These are phyloP conservation scores for Selaginella tamariscina DNA, from an alignment of 75 land plant species.

Conservation along the genomic window DNA sequence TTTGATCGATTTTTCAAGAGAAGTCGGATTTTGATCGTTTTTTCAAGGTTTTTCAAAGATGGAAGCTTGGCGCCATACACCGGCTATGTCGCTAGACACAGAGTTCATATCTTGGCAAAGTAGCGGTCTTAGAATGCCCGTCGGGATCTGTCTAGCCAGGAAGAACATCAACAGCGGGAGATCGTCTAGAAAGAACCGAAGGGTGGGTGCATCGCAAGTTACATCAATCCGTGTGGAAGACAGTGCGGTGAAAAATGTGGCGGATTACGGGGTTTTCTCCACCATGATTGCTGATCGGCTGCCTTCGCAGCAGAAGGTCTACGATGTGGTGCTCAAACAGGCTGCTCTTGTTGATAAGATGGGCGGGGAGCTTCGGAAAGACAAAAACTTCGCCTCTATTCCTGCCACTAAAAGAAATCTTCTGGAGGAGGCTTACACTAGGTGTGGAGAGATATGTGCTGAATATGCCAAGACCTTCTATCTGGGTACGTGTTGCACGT, in stretches of 20 bases:
- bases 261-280: neutral
- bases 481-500: slow-evolving; percentile 20
- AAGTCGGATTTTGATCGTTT: too few relatives aligned
- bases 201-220: neutral
- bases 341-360: slow-evolving; percentile 49
- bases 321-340: slow-evolving; percentile 68
- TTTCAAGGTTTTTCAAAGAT: too few relatives aligned
- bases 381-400: neutral
- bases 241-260: neutral
- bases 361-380: slow-evolving; percentile 13
- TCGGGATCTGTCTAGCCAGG: too few relatives aligned
- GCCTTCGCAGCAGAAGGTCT: slow-evolving; percentile 33
- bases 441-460: slow-evolving; percentile 44
- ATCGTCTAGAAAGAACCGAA: neutral
- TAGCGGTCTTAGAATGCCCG: too few relatives aligned
- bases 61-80: too few relatives aligned
- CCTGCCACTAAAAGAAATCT: slow-evolving; percentile 19
- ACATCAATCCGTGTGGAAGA: neutral
- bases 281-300: neutral
- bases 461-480: slow-evolving; percentile 43
- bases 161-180: neutral
- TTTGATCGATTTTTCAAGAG: too few relatives aligned
- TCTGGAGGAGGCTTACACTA: slow-evolving; percentile 33
- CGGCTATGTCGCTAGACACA: too few relatives aligned
- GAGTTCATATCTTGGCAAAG: too few relatives aligned